Conservation (phyloP, 306 rosid species). For the Cucurbita ficifolia region DNA sequence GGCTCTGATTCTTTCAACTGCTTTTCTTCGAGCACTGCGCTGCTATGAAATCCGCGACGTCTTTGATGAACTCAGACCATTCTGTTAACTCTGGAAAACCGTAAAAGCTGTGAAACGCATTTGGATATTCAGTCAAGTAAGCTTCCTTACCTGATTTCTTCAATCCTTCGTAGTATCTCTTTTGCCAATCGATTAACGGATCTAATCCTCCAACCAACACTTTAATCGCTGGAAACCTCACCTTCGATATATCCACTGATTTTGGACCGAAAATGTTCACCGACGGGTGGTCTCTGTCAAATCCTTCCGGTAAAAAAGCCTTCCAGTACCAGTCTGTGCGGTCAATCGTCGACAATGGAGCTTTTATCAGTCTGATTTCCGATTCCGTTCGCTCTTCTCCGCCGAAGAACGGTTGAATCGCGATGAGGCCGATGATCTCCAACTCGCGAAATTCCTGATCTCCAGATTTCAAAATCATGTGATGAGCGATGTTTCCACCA, state of each 20-base stretch:
- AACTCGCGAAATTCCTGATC: neutral
- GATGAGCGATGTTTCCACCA: slow-evolving; percentile 2
- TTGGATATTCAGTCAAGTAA: neutral
- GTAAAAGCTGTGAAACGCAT: neutral
- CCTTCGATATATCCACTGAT: neutral
- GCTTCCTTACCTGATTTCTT: slow-evolving; percentile 1
- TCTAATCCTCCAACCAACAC: neutral
- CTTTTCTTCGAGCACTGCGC: neutral
- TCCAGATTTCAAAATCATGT: neutral
- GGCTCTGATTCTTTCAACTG: neutral
- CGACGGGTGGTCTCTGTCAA: neutral
- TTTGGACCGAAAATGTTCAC: slow-evolving; percentile 1
- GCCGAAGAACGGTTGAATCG: neutral
- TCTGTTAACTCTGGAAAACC: neutral
- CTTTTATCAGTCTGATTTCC: neutral
- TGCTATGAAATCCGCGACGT: neutral
- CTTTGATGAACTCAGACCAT: neutral
- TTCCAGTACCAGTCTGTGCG: neutral
- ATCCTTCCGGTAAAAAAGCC: neutral
- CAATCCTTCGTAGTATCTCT: neutral
- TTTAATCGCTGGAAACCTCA: neutral
- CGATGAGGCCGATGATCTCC: neutral
- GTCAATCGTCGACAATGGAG: neutral
- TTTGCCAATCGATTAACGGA: neutral
- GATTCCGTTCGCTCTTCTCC: neutral